Evolutionary conservation across 1,284 basidiomycete species (phyloP).

Genomic region (Rhodotorula sp.): DNA sequence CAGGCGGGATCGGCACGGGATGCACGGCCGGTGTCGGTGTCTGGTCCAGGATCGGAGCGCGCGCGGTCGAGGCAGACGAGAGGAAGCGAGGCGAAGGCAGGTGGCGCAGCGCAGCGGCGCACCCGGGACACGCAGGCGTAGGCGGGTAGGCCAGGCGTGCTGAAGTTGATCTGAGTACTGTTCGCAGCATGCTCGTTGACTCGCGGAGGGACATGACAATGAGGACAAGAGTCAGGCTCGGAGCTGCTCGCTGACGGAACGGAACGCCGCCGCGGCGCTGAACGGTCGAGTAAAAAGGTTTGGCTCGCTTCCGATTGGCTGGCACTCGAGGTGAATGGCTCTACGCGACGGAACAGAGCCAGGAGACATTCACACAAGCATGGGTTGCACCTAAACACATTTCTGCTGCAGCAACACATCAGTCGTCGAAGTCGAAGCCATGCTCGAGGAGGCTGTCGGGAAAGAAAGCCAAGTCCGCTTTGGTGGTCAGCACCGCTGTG

Average conservation of each 20-base stretch:
- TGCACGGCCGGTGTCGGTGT: slow-evolving; percentile 11
- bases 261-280: background rate
- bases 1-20: background rate
- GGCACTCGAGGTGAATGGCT: background rate
- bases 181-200: slow-evolving; percentile 3
- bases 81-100: slow-evolving; percentile 2
- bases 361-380: too few species aligned
- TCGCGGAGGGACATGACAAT: slow-evolving; percentile 3
- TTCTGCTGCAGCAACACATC: background rate
- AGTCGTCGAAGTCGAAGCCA: slow-evolving; percentile 31
- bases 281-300: background rate
- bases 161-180: background rate
- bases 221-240: background rate
- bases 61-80: background rate
- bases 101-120: slow-evolving; percentile 12
- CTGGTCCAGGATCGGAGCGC: slow-evolving; percentile 18
- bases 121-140: background rate
- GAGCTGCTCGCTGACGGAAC: background rate
- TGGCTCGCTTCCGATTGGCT: background rate
- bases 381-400: too few species aligned
- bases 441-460: slow-evolving; percentile 24
- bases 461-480: background rate
- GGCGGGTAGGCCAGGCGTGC: background rate
- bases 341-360: too few species aligned
- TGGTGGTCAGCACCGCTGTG: background rate